Percentiles rank a stretch among this genome's conserved stretches.
phyloP scores from a whole-genome alignment of 345 rosid species.

The Clarkia xantiana region DNA sequence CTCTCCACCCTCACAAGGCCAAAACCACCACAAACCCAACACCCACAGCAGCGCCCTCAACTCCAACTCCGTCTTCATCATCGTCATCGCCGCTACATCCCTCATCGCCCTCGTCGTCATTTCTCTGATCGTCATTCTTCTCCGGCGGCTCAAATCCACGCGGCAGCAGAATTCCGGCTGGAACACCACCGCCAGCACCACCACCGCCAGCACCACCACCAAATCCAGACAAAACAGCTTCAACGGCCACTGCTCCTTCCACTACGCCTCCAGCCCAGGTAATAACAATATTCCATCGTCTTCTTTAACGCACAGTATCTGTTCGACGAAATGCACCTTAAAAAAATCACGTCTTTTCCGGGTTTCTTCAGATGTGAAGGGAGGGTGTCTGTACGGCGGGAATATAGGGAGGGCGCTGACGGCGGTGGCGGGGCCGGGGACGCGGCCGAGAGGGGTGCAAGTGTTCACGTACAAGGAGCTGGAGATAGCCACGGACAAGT shows the following conservation, averaged over 20 bases:
- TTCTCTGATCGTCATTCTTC: constrained; percentile 26
- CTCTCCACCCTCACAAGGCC: neutral
- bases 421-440: neutral
- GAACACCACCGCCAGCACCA: constrained; percentile 10
- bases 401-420: constrained; percentile 14
- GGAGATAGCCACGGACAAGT: constrained; percentile 46
- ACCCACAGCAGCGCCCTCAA: neutral
- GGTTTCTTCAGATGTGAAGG: constrained; percentile 35
- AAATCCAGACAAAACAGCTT: constrained; percentile 17
- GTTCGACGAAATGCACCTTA: too few species aligned
- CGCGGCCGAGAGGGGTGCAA: constrained; percentile 33
- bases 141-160: constrained; percentile 32
- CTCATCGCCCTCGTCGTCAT: constrained; percentile 22
- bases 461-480: constrained; percentile 80
- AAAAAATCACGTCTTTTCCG: too few species aligned
- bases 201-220: constrained; percentile 8
- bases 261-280: constrained; percentile 67
- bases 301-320: neutral
- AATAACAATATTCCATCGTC: constrained; percentile 3
- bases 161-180: constrained; percentile 19
- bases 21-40: neutral
- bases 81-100: constrained; percentile 28
- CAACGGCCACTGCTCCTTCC: constrained; percentile 25
- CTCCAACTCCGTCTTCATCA: constrained; percentile 18
- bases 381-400: constrained; percentile 37